phyloP scores from a whole-genome alignment of 2,329 filamentous ascomycete genomes.

The Thielaviopsis euricoi region DNA sequence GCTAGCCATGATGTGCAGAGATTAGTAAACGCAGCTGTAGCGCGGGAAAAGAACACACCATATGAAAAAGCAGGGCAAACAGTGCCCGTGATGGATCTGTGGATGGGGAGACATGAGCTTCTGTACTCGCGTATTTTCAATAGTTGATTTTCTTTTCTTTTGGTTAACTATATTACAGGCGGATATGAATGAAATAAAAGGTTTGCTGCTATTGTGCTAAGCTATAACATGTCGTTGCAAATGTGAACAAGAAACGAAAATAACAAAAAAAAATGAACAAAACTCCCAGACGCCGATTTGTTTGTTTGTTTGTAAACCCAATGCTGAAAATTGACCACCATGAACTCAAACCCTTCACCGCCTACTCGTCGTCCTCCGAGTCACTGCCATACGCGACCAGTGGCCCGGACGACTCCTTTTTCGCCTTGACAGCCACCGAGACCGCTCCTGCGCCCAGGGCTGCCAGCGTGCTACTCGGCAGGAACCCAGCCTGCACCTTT shows the following conservation, averaged over 20 bases:
- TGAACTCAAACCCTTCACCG: not conserved
- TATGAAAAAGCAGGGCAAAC: slow-evolving; percentile 56
- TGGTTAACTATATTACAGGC: slow-evolving; percentile 11
- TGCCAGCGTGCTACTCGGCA: slow-evolving; percentile 67
- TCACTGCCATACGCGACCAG: slow-evolving; percentile 84
- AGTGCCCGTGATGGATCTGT: slow-evolving; percentile 64
- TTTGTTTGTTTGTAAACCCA: slow-evolving; percentile 7
- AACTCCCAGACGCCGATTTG: slow-evolving; percentile 9
- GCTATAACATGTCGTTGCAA: not conserved
- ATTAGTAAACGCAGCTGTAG: slow-evolving; percentile 40
- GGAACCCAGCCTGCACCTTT: slow-evolving; percentile 44
- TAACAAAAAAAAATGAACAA: not conserved
- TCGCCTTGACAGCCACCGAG: slow-evolving; percentile 35
- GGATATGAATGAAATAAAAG: slow-evolving; percentile 5
- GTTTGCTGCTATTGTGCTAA: not conserved
- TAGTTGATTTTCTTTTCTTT: slow-evolving; percentile 34
- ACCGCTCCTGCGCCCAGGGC: slow-evolving; percentile 49
- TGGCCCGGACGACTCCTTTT: slow-evolving; percentile 43
- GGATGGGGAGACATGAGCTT: slow-evolving; percentile 69
- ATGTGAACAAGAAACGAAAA: too few species aligned
- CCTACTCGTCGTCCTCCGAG: slow-evolving; percentile 15
- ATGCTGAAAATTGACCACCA: slow-evolving; percentile 1
- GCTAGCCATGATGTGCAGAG: slow-evolving; percentile 41
- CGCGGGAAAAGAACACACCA: slow-evolving; percentile 38
- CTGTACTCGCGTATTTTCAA: slow-evolving; percentile 80